phyloP scores from a whole-genome alignment of 2,329 filamentous ascomycete species.

The Aspergillus terreus region DNA sequence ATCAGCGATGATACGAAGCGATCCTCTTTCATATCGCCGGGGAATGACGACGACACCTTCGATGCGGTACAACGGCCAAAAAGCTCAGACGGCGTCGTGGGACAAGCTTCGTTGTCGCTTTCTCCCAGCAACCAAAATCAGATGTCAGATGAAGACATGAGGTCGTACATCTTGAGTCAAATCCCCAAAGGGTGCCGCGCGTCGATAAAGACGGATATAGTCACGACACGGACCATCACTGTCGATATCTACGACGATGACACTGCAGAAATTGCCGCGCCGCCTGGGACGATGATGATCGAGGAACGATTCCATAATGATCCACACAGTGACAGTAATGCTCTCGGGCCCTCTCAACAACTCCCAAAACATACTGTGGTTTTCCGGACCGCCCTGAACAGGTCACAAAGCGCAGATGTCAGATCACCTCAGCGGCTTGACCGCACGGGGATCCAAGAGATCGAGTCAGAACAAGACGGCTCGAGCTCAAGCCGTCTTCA shows the following conservation, averaged over 20 bases:
- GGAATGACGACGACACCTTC: slow-evolving; percentile 34
- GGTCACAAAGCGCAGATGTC: slow-evolving; percentile 35
- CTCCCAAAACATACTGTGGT: slow-evolving; percentile 43
- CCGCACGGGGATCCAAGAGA: neutral
- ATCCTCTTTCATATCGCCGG: slow-evolving; percentile 47
- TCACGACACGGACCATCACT: slow-evolving; percentile 45
- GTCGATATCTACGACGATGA: slow-evolving; percentile 45
- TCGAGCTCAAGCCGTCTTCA: neutral
- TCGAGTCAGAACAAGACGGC: neutral
- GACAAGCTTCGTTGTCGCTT: slow-evolving; percentile 26
- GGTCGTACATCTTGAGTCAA: slow-evolving; percentile 46
- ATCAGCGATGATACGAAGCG: slow-evolving; percentile 46
- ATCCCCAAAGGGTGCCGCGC: slow-evolving; percentile 41
- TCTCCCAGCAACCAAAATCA: slow-evolving; percentile 35
- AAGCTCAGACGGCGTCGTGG: slow-evolving; percentile 20
- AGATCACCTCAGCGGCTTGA: slow-evolving; percentile 17
- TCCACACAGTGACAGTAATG: slow-evolving; percentile 36
- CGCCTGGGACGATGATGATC: slow-evolving; percentile 44
- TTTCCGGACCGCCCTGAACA: slow-evolving; percentile 44
- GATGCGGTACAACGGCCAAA: slow-evolving; percentile 36
- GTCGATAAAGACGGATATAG: slow-evolving; percentile 40
- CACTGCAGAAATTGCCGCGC: slow-evolving; percentile 40
- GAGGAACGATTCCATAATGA: slow-evolving; percentile 48
- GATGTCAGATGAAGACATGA: slow-evolving; percentile 44
- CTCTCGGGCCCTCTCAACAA: slow-evolving; percentile 33